These are phyloP conservation scores for Aspergillus sp. DNA, from an alignment of 2,329 filamentous ascomycete genomes.

Conservation along the genomic window DNA sequence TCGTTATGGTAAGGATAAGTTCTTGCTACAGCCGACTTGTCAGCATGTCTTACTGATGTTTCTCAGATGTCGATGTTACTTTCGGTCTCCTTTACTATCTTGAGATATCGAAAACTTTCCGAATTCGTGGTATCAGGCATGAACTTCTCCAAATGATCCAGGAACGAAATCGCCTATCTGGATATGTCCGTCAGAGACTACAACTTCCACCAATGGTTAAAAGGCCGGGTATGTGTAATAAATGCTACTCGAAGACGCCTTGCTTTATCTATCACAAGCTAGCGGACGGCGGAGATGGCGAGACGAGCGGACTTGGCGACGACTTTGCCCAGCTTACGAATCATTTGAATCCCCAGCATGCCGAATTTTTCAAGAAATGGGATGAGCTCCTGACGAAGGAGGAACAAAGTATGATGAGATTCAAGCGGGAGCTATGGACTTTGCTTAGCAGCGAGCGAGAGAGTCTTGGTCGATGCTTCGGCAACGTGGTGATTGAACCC, in stretches of 20 bases:
- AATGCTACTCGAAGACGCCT: constrained; percentile 83
- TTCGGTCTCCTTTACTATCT: constrained; percentile 94
- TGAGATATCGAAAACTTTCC: constrained; percentile 79
- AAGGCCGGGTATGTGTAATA: constrained; percentile 73
- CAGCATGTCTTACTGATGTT: neutral
- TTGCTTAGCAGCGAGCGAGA: constrained; percentile 88
- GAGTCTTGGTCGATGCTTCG: constrained; percentile 82
- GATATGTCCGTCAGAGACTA: constrained; percentile 75
- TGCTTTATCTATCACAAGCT: constrained; percentile 95
- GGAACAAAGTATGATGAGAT: constrained; percentile 83
- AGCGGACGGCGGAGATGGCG: constrained; percentile 74
- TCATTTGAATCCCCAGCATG: constrained; percentile 70
- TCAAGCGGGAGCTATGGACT: constrained; percentile 88
- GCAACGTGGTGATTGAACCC: constrained; percentile 77
- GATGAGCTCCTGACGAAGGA: constrained; percentile 89
- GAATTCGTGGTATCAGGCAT: constrained; percentile 77
- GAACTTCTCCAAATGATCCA: constrained; percentile 96
- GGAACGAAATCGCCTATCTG: constrained; percentile 84
- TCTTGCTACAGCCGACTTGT: neutral
- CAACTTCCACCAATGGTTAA: constrained; percentile 83
- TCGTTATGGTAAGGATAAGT: constrained; percentile 60
- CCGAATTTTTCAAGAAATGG: constrained; percentile 90
- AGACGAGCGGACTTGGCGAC: constrained; percentile 73
- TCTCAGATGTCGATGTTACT: constrained; percentile 72
- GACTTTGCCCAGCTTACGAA: constrained; percentile 77